Conservation (phyloP, 2,329 filamentous ascomycete genomes). For the Mycosphaerella arachidis region DNA sequence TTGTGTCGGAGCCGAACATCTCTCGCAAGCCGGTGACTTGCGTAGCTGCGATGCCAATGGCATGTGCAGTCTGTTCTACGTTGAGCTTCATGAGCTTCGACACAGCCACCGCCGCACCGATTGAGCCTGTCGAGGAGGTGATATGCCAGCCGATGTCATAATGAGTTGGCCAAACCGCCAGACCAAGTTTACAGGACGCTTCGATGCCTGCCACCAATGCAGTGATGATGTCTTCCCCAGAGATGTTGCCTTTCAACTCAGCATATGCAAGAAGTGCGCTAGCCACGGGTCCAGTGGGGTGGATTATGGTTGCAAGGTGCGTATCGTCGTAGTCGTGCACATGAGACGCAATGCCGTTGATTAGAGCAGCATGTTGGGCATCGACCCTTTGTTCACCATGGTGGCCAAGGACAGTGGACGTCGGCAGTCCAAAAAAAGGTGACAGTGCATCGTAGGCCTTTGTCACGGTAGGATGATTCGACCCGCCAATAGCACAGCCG, state of each 20-base stretch:
- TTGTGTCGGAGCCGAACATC: conserved; percentile 54
- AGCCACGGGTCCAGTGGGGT: conserved; percentile 50
- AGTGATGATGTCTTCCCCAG: conserved; percentile 47
- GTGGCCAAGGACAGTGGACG: conserved; percentile 35
- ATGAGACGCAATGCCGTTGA: conserved; percentile 54
- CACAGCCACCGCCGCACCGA: conserved; percentile 52
- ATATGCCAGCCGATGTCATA: conserved; percentile 57
- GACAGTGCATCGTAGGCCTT: conserved; percentile 36
- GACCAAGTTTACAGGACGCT: conserved; percentile 49
- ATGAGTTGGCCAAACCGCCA: conserved; percentile 51
- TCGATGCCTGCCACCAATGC: conserved; percentile 52
- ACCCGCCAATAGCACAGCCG: conserved; percentile 51
- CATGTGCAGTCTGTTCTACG: conserved; percentile 42
- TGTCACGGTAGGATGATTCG: conserved; percentile 42
- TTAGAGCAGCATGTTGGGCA: conserved; percentile 47
- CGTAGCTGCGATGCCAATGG: conserved; percentile 51
- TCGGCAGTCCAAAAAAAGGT: conserved; percentile 37
- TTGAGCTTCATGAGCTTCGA: conserved; percentile 45
- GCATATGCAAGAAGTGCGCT: conserved; percentile 48
- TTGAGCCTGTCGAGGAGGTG: conserved; percentile 49
- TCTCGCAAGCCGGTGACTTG: conserved; percentile 52
- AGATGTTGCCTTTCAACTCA: conserved; percentile 38
- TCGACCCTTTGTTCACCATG: conserved; percentile 36
- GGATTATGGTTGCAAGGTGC: conserved; percentile 53
- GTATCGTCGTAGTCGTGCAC: conserved; percentile 57